Percentiles rank a stretch among this genome's conserved stretches.
These are phyloP conservation scores for Mimosa bimucronata DNA, from an alignment of 306 rosid species.

Conservation along the genomic window DNA sequence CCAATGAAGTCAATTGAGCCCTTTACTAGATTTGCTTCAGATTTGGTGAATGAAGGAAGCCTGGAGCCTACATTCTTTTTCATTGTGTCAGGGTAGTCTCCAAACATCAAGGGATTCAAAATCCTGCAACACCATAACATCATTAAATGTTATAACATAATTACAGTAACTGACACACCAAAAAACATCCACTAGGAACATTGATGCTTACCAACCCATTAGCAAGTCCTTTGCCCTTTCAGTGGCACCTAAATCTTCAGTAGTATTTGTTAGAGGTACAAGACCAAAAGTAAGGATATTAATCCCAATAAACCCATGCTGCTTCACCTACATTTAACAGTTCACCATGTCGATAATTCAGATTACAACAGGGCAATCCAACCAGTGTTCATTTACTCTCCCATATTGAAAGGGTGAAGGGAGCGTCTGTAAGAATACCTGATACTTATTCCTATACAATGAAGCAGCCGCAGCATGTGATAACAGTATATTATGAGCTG, in stretches of 20 bases:
- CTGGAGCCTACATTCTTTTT: slow-evolving; percentile 50
- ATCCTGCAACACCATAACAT: slow-evolving; percentile 39
- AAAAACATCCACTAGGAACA: not conserved
- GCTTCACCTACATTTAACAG: slow-evolving; percentile 42
- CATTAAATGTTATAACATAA: not conserved
- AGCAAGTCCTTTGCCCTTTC: slow-evolving; percentile 47
- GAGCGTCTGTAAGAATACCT: slow-evolving; percentile 8
- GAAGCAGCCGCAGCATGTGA: slow-evolving; percentile 48
- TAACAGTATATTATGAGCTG: slow-evolving; percentile 47
- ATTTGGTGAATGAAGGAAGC: slow-evolving; percentile 46
- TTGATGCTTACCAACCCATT: slow-evolving; percentile 50
- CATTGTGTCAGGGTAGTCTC: slow-evolving; percentile 56
- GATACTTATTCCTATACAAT: slow-evolving; percentile 45
- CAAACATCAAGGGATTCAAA: slow-evolving; percentile 52
- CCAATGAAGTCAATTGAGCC: slow-evolving; percentile 61
- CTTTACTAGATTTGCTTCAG: slow-evolving; percentile 44
- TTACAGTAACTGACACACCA: not conserved
- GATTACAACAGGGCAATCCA: not conserved
- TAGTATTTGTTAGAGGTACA: slow-evolving; percentile 45
- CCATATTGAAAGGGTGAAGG: not conserved
- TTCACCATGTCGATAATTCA: not conserved
- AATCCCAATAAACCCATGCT: slow-evolving; percentile 55
- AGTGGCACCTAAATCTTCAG: slow-evolving; percentile 46
- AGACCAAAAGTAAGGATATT: slow-evolving; percentile 36
- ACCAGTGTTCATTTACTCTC: not conserved